Evolutionary conservation across 176 grass and related monocot genomes (phyloP).

Genomic region (Chrysopogon serrulatus): DNA sequence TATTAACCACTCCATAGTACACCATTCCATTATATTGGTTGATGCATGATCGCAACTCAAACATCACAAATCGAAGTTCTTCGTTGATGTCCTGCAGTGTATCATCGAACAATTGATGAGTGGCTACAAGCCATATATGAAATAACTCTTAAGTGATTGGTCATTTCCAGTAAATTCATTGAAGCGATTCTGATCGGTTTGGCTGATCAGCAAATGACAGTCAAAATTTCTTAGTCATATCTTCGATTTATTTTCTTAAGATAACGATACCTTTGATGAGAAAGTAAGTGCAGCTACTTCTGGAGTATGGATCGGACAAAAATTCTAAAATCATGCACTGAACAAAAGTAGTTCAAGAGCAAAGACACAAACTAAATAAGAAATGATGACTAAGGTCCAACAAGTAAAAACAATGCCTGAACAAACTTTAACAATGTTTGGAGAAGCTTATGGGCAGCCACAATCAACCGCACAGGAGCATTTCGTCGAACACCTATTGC

Average conservation of each 20-base stretch:
- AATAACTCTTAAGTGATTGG: neutral
- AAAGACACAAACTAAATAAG: neutral
- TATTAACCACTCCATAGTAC: slow-evolving; percentile 78
- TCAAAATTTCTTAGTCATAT: neutral
- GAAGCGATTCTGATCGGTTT: neutral
- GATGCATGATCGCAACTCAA: slow-evolving; percentile 73
- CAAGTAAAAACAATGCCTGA: neutral
- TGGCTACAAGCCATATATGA: slow-evolving; percentile 29
- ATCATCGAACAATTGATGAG: slow-evolving; percentile 52
- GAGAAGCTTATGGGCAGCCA: too few species aligned
- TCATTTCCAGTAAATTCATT: too few species aligned
- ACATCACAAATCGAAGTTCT: slow-evolving; percentile 64
- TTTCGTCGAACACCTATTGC: too few species aligned
- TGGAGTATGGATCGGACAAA: neutral
- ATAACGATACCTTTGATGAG: neutral
- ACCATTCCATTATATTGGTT: slow-evolving; percentile 75
- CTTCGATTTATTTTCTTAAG: too few species aligned
- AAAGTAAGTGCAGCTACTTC: neutral
- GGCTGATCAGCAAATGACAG: neutral
- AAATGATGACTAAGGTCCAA: neutral
- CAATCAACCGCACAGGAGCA: too few species aligned
- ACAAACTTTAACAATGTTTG: too few species aligned
- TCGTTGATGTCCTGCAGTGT: slow-evolving; percentile 68
- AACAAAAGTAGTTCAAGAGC: neutral
- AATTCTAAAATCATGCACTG: neutral